Percentiles rank a stretch among this genome's conserved stretches.
Evolutionary conservation across 305 asterid genomes (phyloP).

Genomic region (Fraxinus dipetala): DNA sequence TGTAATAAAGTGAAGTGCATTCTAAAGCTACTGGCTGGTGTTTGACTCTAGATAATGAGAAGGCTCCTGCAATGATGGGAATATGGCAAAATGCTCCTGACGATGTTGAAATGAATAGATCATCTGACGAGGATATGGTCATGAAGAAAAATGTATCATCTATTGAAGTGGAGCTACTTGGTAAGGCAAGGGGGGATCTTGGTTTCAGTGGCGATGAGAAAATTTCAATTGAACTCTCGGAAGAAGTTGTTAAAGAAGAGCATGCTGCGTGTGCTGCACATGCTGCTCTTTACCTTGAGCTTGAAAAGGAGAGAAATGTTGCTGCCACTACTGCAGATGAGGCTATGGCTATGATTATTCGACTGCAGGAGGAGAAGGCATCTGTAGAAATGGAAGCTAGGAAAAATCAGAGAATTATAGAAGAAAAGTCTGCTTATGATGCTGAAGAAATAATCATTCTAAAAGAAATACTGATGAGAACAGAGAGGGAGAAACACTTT

Average conservation of each 20-base stretch:
- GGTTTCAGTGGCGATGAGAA: constrained; percentile 36
- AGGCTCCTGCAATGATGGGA: constrained; percentile 33
- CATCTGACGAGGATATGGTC: constrained; percentile 34
- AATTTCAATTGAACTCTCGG: constrained; percentile 37
- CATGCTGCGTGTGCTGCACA: constrained; percentile 46
- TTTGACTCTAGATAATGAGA: constrained; percentile 33
- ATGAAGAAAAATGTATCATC: constrained; percentile 27
- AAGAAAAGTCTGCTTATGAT: constrained; percentile 79
- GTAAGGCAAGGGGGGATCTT: constrained; percentile 19
- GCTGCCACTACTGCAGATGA: constrained; percentile 91
- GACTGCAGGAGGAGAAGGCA: constrained; percentile 88
- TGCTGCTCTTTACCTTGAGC: constrained; percentile 54
- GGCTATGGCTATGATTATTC: constrained; percentile 96
- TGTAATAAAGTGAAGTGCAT: not conserved
- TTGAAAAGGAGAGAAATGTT: constrained; percentile 90
- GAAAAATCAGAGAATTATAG: constrained; percentile 72
- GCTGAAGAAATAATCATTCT: constrained; percentile 87
- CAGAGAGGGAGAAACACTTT: constrained; percentile 74
- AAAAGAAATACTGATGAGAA: constrained; percentile 66
- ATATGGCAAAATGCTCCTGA: constrained; percentile 29
- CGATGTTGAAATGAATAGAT: constrained; percentile 25
- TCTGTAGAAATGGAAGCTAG: constrained; percentile 81
- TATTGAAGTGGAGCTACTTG: constrained; percentile 26
- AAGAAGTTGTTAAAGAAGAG: constrained; percentile 58
- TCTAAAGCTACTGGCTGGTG: constrained; percentile 27